Evolutionary conservation across 1,284 basidiomycete genomes (phyloP), one percentile per base, ranked within the genome.

Genomic region (Trichosporon ovoides): DNA sequence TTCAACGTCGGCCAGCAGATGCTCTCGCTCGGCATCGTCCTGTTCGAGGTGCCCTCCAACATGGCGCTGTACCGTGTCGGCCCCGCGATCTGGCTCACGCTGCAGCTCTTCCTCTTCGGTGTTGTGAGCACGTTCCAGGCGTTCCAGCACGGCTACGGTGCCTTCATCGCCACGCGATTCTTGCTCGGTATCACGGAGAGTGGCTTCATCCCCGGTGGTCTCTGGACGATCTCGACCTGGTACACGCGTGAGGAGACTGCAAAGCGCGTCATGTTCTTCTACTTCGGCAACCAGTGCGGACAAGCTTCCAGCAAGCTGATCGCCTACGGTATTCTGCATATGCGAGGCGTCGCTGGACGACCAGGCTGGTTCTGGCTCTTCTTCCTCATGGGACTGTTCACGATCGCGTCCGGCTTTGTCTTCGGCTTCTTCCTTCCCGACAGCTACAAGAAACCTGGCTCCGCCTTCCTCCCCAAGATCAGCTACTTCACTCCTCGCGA

Each of bases 1-100:
- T 70, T 69, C 67, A 71, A 71, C 59, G 65, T 66, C 52, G 68
- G 69, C 1, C 67, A 70, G 56, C 64, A 67, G 48, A 60, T 72
- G 49, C 66, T 74, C 11, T 71, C 65, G 18, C 60, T 70, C 50
- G 67, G 68, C 31, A 74, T 72, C 35, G 70, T 73, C 3, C 59
- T 72, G 3, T 64, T 68, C 49, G 71, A 73, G 31, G 63, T 73
- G 19, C 71, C 68, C 0, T 62, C 63, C 53, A 68, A 69, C 55
- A 58, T 69, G 57, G 53, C 64, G 12, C 65, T 71, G 2, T 64
- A 64, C 56, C 52, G 57, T 2, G 57, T 69, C 28, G 66, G 68
- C 1, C 61, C 69, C 1, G 57, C 40, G 3, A 63, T 61, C 52
- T 67, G 66, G 68, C 53, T 68, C 52, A 64, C 63, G 18, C 37